Percentiles rank a stretch among this genome's conserved stretches.
Conservation (phyloP, 768 basidiomycete species). For the Dioszegia aurantiaca region DNA sequence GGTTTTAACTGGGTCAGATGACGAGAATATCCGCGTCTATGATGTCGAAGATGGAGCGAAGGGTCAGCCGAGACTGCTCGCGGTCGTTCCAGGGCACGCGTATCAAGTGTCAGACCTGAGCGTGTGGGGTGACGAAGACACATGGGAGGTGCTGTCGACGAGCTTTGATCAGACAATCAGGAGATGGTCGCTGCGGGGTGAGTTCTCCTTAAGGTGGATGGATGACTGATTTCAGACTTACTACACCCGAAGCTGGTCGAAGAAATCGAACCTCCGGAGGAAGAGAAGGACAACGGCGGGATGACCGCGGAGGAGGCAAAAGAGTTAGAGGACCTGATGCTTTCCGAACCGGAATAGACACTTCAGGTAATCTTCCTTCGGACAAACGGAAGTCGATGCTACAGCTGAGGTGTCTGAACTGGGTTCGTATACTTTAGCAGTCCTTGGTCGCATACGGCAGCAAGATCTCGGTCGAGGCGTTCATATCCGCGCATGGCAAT, state of each 20-base stretch:
- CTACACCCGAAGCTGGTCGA: slow-evolving; percentile 37
- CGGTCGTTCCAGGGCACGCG: slow-evolving; percentile 74
- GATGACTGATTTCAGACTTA: slow-evolving; percentile 17
- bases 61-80: slow-evolving; percentile 13
- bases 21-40: slow-evolving; percentile 76
- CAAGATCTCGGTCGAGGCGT: no score
- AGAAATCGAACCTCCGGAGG: slow-evolving; percentile 20
- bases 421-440: no score
- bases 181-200: slow-evolving; percentile 57
- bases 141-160: slow-evolving; percentile 72
- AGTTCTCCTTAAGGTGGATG: slow-evolving; percentile 44
- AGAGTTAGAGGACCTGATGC: slow-evolving; percentile 79
- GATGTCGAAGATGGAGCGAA: slow-evolving; percentile 69
- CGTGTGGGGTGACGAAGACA: slow-evolving; percentile 63
- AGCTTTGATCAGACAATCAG: slow-evolving; percentile 73
- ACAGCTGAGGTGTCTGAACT: no score
- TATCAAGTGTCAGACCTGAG: slow-evolving; percentile 77
- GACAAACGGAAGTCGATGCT: no score
- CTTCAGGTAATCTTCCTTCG: no score
- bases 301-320: slow-evolving; percentile 86
- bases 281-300: slow-evolving; percentile 48
- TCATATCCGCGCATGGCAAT: no score
- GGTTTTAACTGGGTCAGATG: slow-evolving; percentile 70
- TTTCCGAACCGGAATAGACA: slow-evolving; percentile 54
- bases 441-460: no score